Base-by-base conservation (phyloP, 345 rosid species). In the Bruguiera parviflora region DNA sequence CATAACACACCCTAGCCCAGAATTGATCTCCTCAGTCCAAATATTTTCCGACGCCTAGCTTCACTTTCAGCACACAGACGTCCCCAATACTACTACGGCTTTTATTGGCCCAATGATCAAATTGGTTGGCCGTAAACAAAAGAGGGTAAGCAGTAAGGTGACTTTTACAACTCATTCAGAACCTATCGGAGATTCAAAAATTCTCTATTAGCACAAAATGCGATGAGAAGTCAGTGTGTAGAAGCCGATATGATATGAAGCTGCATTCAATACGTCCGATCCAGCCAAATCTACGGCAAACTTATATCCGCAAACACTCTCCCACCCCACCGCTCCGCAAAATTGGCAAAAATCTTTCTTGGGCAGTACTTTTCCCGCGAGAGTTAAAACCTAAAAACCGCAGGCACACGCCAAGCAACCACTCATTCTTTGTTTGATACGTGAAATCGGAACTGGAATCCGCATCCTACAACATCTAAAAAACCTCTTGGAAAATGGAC, bases 401-500 rank as follows among this genome's bases (percentile, higher is more conserved):
- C 33, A 70, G 31, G 7, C 35, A 70, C 33, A 5, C 25, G 24
- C 66, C 66, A 61, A 61, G 61, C 16, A 52, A 70, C 15, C 27
- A 27, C 61, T 70, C 5, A 61, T 5, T 70, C 25, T 43, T 13
- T 43, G 1, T 22, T 61, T 29, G 39, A 20, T 19, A 52, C 53
- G 31, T 33, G 53, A 52, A 35, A 24, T 49, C 28, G 11, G 55
- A 31, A 49, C 37, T 24, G 18, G 49, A 43, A 43, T 49, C n/a
- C 46, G 19, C 32, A 22, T 43, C 51, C 70, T 53, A 56, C 71
- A 49, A 51, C 71, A 67, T 56, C 71, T n/a, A 51, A 53, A 53
- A 33, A 8, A 31, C 62, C 10, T 35, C 43, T 43, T 43, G 19
- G 18, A 13, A 11, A 11, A 43, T 3, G 5, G 16, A 43, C 3